These are phyloP conservation scores for Schizonepeta tenuifolia DNA, from an alignment of 257 asterid genomes.

Conservation along the genomic window DNA sequence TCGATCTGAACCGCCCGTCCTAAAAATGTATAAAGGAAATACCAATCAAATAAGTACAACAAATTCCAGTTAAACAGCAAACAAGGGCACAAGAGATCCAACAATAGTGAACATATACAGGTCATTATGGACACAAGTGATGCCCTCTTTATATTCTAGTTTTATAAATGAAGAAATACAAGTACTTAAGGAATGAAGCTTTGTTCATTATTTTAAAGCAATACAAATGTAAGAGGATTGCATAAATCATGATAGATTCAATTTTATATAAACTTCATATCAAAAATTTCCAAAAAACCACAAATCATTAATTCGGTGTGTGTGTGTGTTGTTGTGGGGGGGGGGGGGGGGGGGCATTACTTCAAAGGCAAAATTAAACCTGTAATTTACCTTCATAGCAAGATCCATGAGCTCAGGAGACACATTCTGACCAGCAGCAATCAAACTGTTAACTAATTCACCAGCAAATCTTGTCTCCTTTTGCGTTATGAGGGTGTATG, in stretches of 20 bases:
- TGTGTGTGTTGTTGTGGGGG: too few species aligned
- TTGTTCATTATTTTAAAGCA: neutral
- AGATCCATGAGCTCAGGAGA: constrained; percentile 91
- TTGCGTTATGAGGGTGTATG: constrained; percentile 88
- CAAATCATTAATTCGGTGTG: neutral
- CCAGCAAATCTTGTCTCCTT: constrained; percentile 98
- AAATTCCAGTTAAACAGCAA: neutral
- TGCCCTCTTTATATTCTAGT: neutral
- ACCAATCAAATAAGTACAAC: constrained; percentile 35
- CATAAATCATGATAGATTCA: neutral
- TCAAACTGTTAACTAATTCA: constrained; percentile 85
- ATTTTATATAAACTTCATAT: neutral
- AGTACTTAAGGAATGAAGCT: neutral
- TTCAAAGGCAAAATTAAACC: neutral
- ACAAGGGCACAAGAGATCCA: constrained; percentile 30
- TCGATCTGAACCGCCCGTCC: constrained; percentile 98
- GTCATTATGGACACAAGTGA: constrained; percentile 14
- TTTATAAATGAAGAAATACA: neutral
- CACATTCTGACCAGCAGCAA: constrained; percentile 97
- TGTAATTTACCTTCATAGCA: constrained; percentile 86
- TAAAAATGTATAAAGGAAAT: constrained; percentile 49
- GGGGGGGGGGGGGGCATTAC: too few species aligned
- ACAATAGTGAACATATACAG: constrained; percentile 1
- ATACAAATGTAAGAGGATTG: neutral
- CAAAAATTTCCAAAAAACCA: neutral